Evolutionary conservation across 352 stramenopile genomes (phyloP), one percentile per base, ranked within the genome.

Genomic region (Phytopythium litorale): DNA sequence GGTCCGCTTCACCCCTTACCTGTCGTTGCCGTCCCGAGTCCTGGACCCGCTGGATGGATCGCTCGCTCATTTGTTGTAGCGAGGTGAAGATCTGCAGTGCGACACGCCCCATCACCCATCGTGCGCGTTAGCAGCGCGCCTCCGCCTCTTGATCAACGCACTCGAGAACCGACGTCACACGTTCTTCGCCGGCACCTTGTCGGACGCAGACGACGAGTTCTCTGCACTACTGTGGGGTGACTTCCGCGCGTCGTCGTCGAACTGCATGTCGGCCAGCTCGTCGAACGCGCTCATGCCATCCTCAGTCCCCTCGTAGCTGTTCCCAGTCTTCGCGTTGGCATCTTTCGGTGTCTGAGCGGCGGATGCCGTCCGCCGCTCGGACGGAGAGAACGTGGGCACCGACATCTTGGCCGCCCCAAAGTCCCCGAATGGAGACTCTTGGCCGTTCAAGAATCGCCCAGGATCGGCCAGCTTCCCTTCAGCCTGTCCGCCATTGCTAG

Each of bases 371-470:
- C 52, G 52, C 32, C 52, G 23, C 52, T 58, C 52, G n/a, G 52
- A 58, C 13, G 52, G 52, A 25, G 52, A 58, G 12, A 58, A 58
- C 4, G 52, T 58, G 33, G 52, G 52, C n/a, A 58, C n/a, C 3
- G 32, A 59, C 42, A 50, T 38, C 28, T 43, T 59, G n/a, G 53
- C 33, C 11, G 38, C 52, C 3, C 33, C n/a, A 7, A 45, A 30
- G 13, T 58, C 52, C 4, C 52, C 52, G 16, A 58, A 58, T n/a
- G 52, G 52, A 32, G 52, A 58, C 52, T 58, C 52, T 42, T 48
- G 52, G 21, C 52, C 52, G 21, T 58, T 58, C 33, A 58, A n/a
- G 9, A 58, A 15, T n/a, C 52, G 52, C 16, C 48, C 40, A 55
- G 32, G 23, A 35, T 28, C 56, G 16, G 4, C 48, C 56, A 33